Evolutionary conservation across 2,329 filamentous ascomycete genomes (phyloP), one percentile per base, ranked within the genome.

Genomic region (Epichloe brachyelytri): DNA sequence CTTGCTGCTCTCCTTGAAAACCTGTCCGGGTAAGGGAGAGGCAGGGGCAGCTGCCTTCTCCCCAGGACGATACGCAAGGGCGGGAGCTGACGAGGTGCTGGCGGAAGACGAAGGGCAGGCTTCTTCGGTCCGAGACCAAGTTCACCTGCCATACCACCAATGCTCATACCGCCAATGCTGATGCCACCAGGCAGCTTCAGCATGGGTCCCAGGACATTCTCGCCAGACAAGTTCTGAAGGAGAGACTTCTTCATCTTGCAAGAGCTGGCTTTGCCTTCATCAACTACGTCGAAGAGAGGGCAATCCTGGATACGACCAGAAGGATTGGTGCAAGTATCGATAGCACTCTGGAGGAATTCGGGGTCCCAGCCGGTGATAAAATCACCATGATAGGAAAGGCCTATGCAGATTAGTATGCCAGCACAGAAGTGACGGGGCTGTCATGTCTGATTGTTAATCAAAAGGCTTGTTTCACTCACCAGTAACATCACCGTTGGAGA

Each of bases 361-460:
- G 69, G 61, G 2, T 89, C 77, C 88, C 88, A 94, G 30, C 86
- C 88, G 62, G 77, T 82, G 60, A 89, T 82, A 68, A 91, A 90
- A 62, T 94, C 88, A 46, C 76, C 88, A 62, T 93, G 80, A 64
- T 88, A 88, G 37, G 86, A 84, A 58, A 75, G 86, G 46, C 87
- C 83, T 83, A 36, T 15, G 46, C 3, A 46, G 3, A 46, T 58
- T 34, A 54, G 49, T 45, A 45, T n/a, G 17, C n/a, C 4, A 34
- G 12, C 14, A n/a, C n/a, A 2, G 22, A 38, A 11, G 33, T 2
- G 15, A 37, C 20, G 15, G 19, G n/a, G 15, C 26, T 17, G 14
- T 20, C 15, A 33, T 22, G 17, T 38, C 7, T 34, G 8, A 34
- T 20, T 36, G 11, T 17, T 14, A 6, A 11, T 17, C 26, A 3